These are phyloP conservation scores for Lycium ferocissimum DNA, from an alignment of 257 asterid genomes.

Conservation along the genomic window DNA sequence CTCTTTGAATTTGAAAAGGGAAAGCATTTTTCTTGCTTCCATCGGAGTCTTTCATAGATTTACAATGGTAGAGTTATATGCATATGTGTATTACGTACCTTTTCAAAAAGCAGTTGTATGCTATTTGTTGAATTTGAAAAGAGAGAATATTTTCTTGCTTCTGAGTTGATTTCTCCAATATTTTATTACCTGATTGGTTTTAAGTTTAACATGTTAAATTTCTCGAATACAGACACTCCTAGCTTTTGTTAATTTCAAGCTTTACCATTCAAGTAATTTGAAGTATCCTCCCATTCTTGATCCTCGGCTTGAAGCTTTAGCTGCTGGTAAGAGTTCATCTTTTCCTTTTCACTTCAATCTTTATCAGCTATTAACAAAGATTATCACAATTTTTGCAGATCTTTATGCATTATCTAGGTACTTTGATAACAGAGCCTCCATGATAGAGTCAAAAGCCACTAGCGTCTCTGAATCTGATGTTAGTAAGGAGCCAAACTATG, in stretches of 20 bases:
- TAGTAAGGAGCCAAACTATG: slow-evolving; percentile 44
- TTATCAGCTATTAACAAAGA: slow-evolving; percentile 11
- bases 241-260: slow-evolving; percentile 74
- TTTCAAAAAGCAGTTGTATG: no score
- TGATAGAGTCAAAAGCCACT: slow-evolving; percentile 42
- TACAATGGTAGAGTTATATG: neutral
- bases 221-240: slow-evolving; percentile 75
- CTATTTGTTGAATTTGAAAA: no score
- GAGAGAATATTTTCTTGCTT: neutral
- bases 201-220: slow-evolving; percentile 19
- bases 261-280: slow-evolving; percentile 74
- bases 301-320: slow-evolving; percentile 81
- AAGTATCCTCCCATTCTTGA: slow-evolving; percentile 94
- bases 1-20: neutral
- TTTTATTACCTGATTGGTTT: neutral
- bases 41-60: neutral
- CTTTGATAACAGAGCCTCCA: slow-evolving; percentile 62
- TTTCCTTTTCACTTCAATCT: neutral
- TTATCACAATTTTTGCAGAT: slow-evolving; percentile 59
- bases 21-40: neutral
- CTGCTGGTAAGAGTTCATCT: slow-evolving; percentile 63
- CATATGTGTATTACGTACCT: neutral
- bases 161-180: slow-evolving; percentile 19
- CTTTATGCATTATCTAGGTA: slow-evolving; percentile 89
- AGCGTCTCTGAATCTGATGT: slow-evolving; percentile 49